phyloP scores from a whole-genome alignment of 495 filamentous ascomycete genomes.

The Ramalina peruviana region DNA sequence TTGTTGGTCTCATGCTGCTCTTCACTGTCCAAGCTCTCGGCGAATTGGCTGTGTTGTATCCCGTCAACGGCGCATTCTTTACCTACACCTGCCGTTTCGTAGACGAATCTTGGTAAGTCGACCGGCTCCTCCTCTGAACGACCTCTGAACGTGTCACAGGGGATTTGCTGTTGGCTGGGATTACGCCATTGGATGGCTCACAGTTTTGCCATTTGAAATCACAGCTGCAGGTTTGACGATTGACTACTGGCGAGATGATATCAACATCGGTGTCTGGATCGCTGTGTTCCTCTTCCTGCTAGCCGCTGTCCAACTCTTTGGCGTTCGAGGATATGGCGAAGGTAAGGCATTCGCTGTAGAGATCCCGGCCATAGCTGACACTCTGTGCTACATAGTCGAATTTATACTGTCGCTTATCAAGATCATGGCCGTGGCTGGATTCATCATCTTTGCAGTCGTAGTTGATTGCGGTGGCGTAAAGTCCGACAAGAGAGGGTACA shows the following conservation, averaged over 20 bases:
- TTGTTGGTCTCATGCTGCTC: slow-evolving; percentile 40
- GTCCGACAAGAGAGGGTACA: slow-evolving; percentile 34
- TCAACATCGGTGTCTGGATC: slow-evolving; percentile 47
- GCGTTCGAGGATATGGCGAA: slow-evolving; percentile 59
- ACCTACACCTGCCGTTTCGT: slow-evolving; percentile 41
- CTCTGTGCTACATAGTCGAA: slow-evolving; percentile 18
- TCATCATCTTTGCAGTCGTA: slow-evolving; percentile 60
- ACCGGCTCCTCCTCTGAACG: too few relatives aligned
- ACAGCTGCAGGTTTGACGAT: slow-evolving; percentile 69
- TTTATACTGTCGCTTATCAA: slow-evolving; percentile 34
- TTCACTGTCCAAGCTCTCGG: slow-evolving; percentile 51
- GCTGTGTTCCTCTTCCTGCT: slow-evolving; percentile 44
- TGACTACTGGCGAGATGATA: slow-evolving; percentile 48
- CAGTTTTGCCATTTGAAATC: slow-evolving; percentile 44
- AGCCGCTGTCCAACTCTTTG: slow-evolving; percentile 32
- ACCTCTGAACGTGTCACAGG: slow-evolving; percentile 12
- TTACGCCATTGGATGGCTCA: slow-evolving; percentile 59
- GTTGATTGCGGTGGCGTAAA: slow-evolving; percentile 55
- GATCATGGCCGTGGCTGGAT: slow-evolving; percentile 46
- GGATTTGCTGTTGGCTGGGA: slow-evolving; percentile 47
- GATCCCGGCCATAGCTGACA: background rate
- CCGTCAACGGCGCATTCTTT: slow-evolving; percentile 49
- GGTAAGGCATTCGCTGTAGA: slow-evolving; percentile 29
- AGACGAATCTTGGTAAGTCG: slow-evolving; percentile 37
- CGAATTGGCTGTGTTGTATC: slow-evolving; percentile 57